These are phyloP conservation scores for Lactuca saligna DNA, from an alignment of 129 eudicot genomes.

Conservation along the genomic window DNA sequence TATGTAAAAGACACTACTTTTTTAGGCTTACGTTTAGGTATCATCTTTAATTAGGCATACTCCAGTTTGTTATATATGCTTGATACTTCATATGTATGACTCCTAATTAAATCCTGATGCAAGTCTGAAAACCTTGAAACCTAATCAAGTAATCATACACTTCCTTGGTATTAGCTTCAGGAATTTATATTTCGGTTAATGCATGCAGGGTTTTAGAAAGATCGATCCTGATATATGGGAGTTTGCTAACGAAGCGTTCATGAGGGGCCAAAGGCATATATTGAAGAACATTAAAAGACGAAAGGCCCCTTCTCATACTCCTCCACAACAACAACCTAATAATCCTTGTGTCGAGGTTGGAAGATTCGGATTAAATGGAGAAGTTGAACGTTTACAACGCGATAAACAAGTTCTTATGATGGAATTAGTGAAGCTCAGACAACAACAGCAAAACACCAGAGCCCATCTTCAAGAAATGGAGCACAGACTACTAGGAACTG, in stretches of 20 bases:
- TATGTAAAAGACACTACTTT: too few species aligned
- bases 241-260: conserved; percentile 80
- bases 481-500: conserved; percentile 68
- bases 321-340: conserved; percentile 39
- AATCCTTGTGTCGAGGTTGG: conserved; percentile 60
- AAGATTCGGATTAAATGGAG: conserved; percentile 50
- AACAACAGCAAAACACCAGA: conserved; percentile 66
- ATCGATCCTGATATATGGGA: conserved; percentile 94
- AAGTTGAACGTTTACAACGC: conserved; percentile 62
- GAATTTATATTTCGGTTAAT: not conserved
- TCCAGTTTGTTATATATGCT: too few species aligned
- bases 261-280: conserved; percentile 72
- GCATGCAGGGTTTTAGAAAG: conserved; percentile 90
- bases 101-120: conserved; percentile 9
- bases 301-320: conserved; percentile 45
- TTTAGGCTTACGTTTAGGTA: too few species aligned
- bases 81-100: conserved; percentile 9
- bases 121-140: conserved; percentile 2
- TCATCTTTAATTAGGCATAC: too few species aligned
- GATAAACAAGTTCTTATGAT: conserved; percentile 66
- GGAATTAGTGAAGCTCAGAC: conserved; percentile 76
- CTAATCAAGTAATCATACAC: too few species aligned
- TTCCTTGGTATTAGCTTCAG: conserved; percentile 12
- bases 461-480: conserved; percentile 75
- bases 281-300: conserved; percentile 69